phyloP scores from a whole-genome alignment of 306 rosid genomes.

The Medicago truncatula region DNA sequence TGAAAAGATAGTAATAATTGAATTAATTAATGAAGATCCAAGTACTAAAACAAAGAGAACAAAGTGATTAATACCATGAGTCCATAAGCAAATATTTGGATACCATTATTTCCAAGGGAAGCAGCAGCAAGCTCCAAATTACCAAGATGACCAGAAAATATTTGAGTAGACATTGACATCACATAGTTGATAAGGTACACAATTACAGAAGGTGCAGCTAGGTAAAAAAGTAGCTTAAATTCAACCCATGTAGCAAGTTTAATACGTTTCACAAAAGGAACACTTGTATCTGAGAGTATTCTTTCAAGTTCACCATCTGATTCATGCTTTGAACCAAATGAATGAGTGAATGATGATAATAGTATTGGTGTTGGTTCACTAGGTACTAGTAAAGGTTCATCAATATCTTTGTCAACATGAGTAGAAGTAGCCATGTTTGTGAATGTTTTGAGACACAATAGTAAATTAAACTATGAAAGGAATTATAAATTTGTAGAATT shows the following conservation, averaged over 20 bases:
- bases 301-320: conserved; percentile 57
- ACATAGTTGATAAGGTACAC: conserved; percentile 67
- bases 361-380: background rate
- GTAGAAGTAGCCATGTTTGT: background rate
- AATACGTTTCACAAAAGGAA: conserved; percentile 40
- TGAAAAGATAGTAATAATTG: background rate
- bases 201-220: conserved; percentile 71
- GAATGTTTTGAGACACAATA: background rate
- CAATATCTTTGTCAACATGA: background rate
- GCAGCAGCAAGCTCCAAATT: conserved; percentile 77
- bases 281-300: conserved; percentile 52
- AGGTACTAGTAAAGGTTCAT: conserved; percentile 37
- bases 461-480: background rate
- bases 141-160: conserved; percentile 74
- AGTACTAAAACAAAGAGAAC: background rate
- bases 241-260: conserved; percentile 62
- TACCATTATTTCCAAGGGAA: conserved; percentile 78
- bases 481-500: background rate
- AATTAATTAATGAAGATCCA: background rate
- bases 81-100: conserved; percentile 77
- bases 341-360: conserved; percentile 17
- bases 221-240: conserved; percentile 51
- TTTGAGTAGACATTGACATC: conserved; percentile 76
- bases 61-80: conserved; percentile 57
- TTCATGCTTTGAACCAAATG: conserved; percentile 36